phyloP scores from a whole-genome alignment of 2,329 filamentous ascomycete genomes.

The Ophiostoma montium region DNA sequence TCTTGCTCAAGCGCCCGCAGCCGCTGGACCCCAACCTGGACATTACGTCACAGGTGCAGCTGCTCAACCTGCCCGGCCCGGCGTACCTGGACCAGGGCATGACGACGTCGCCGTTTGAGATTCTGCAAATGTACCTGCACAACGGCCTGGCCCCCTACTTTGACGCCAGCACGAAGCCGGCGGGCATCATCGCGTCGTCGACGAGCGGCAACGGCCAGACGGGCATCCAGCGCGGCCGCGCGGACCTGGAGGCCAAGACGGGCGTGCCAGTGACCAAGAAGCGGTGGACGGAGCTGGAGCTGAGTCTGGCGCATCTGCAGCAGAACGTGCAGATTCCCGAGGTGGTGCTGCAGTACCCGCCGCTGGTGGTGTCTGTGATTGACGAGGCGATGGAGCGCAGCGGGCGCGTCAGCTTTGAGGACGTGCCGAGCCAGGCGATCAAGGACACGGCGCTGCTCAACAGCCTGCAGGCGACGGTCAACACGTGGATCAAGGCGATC shows the following conservation, averaged over 20 bases:
- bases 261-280: slow-evolving; percentile 97
- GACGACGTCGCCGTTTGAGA: slow-evolving; percentile 73
- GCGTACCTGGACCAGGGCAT: slow-evolving; percentile 60
- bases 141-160: slow-evolving; percentile 91
- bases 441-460: slow-evolving; percentile 89
- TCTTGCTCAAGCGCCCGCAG: slow-evolving; percentile 77
- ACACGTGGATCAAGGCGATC: slow-evolving; percentile 97
- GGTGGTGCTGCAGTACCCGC: slow-evolving; percentile 73
- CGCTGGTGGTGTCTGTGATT: slow-evolving; percentile 72
- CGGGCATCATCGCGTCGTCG: slow-evolving; percentile 47
- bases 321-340: slow-evolving; percentile 98
- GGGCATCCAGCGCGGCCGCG: slow-evolving; percentile 34
- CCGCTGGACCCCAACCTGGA: slow-evolving; percentile 74
- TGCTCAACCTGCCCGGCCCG: slow-evolving; percentile 80
- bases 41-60: slow-evolving; percentile 77
- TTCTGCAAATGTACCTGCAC: slow-evolving; percentile 82
- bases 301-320: slow-evolving; percentile 80
- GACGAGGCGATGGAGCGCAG: slow-evolving; percentile 59
- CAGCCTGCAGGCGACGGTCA: slow-evolving; percentile 82
- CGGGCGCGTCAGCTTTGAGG: slow-evolving; percentile 58
- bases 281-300: slow-evolving; percentile 84
- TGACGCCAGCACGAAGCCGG: slow-evolving; percentile 81
- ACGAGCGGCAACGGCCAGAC: slow-evolving; percentile 6
- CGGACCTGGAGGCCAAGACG: slow-evolving; percentile 81
- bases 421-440: slow-evolving; percentile 62